Percentiles rank a stretch among this genome's conserved stretches.
Conservation (phyloP, 345 rosid species). For the Brassica cretica region DNA sequence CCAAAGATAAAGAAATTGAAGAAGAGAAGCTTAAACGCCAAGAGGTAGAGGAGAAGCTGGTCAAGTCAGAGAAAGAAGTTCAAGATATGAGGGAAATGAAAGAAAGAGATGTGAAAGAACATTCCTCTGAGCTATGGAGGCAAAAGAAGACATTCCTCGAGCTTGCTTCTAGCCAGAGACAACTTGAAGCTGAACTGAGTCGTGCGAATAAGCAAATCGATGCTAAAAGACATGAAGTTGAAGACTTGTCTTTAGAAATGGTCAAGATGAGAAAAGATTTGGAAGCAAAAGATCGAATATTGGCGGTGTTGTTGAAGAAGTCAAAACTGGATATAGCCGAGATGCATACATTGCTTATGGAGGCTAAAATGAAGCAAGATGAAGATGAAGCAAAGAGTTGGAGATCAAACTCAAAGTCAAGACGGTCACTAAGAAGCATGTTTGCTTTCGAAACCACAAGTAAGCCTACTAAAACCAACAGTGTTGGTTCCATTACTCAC, state of each 20-base stretch:
- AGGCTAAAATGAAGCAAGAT: slow-evolving; percentile 55
- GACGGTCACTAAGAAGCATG: slow-evolving; percentile 74
- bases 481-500: slow-evolving; percentile 39
- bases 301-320: slow-evolving; percentile 80
- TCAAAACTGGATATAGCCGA: slow-evolving; percentile 66
- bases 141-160: slow-evolving; percentile 91
- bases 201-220: slow-evolving; percentile 71
- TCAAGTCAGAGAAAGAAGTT: slow-evolving; percentile 45
- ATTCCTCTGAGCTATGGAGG: slow-evolving; percentile 73
- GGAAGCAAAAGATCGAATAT: slow-evolving; percentile 79
- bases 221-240: slow-evolving; percentile 60
- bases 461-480: slow-evolving; percentile 44
- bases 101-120: slow-evolving; percentile 62
- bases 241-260: slow-evolving; percentile 64
- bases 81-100: slow-evolving; percentile 61
- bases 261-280: slow-evolving; percentile 45
- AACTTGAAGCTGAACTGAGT: slow-evolving; percentile 81
- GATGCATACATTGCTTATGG: slow-evolving; percentile 46
- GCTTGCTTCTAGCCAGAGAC: slow-evolving; percentile 88
- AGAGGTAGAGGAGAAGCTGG: slow-evolving; percentile 59
- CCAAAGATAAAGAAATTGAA: slow-evolving; percentile 57
- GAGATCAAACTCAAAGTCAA: slow-evolving; percentile 57
- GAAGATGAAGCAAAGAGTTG: slow-evolving; percentile 66
- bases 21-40: slow-evolving; percentile 56
- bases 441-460: slow-evolving; percentile 53